These are phyloP conservation scores for Plenodomus lindquistii DNA, from an alignment of 2,329 filamentous ascomycete genomes.

Conservation along the genomic window DNA sequence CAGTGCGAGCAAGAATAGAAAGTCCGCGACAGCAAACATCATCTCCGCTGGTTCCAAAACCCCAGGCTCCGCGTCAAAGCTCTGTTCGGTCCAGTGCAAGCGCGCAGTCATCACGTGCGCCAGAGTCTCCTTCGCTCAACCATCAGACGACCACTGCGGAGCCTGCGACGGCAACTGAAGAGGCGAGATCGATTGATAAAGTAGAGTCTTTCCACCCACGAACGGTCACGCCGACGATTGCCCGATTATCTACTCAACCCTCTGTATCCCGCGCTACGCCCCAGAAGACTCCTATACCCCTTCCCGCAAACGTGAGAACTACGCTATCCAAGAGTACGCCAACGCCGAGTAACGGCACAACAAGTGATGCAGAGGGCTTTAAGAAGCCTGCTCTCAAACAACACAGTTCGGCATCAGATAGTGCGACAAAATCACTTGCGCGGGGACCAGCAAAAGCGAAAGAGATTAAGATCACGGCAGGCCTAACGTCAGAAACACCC, in stretches of 20 bases:
- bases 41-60: not conserved
- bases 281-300: conserved; percentile 9
- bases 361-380: not conserved
- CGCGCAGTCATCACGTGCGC: too few relatives aligned
- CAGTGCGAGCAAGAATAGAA: not conserved
- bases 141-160: not conserved
- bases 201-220: not conserved
- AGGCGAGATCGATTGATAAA: too few relatives aligned
- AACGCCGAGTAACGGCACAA: not conserved
- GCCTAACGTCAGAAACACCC: not conserved
- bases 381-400: conserved; percentile 8
- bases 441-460: too few relatives aligned
- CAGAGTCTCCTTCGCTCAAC: too few relatives aligned
- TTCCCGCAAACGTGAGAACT: conserved; percentile 5
- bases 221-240: not conserved
- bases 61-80: too few relatives aligned
- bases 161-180: not conserved
- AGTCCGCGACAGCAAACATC: not conserved
- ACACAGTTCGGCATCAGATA: not conserved
- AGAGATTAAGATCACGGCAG: not conserved
- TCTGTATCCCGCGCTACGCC: not conserved
- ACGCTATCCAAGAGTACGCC: not conserved
- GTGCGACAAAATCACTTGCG: not conserved
- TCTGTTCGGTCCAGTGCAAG: too few relatives aligned
- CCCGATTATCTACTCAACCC: not conserved